These are phyloP conservation scores for Brassica napus DNA, from an alignment of 345 rosid genomes.

Conservation along the genomic window Da-Ae NC_063450.1:45627001-45627500, in stretches of 20 bases:
- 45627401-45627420: constrained; percentile 71
- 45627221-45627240: constrained; percentile 8
- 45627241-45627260: constrained; percentile 34
- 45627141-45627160: constrained; percentile 34
- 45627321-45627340: constrained; percentile 63
- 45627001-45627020: constrained; percentile 31
- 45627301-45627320: constrained; percentile 72
- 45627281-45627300: constrained; percentile 71
- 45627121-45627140: constrained; percentile 32
- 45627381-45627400: constrained; percentile 57
- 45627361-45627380: constrained; percentile 54
- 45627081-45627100: constrained; percentile 20
- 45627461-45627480: constrained; percentile 37
- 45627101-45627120: constrained; percentile 41
- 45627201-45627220: constrained; percentile 29
- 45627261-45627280: constrained; percentile 59
- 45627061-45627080: constrained; percentile 34
- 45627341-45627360: constrained; percentile 79
- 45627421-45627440: constrained; percentile 61
- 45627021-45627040: background rate
- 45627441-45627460: constrained; percentile 52
- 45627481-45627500: constrained; percentile 62
- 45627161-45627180: constrained; percentile 29
- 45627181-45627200: constrained; percentile 26
- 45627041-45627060: constrained; percentile 11